Conservation (phyloP, 2,329 filamentous ascomycete genomes). For the Colletotrichum chlorophyti region DNA sequence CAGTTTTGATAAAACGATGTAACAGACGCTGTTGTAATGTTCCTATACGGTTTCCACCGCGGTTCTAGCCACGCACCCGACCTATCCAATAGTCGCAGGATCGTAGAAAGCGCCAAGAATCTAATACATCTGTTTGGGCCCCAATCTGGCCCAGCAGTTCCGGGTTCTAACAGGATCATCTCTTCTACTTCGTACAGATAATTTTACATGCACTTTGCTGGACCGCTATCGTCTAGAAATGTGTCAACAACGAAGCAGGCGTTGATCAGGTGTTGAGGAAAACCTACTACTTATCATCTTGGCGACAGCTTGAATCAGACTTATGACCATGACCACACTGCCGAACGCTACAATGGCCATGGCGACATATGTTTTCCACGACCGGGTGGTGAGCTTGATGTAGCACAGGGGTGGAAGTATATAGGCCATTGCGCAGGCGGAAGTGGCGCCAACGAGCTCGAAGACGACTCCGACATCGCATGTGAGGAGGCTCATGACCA, state of each 20-base stretch:
- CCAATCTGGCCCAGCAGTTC: no score
- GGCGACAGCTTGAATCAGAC: constrained; percentile 72
- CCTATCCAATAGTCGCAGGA: no score
- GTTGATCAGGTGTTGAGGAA: no score
- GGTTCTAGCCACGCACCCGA: no score
- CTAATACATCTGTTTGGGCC: no score
- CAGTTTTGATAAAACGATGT: no score
- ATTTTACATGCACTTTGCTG: constrained; percentile 24
- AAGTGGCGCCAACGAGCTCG: constrained; percentile 94
- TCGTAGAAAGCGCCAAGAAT: no score
- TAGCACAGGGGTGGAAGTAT: constrained; percentile 95
- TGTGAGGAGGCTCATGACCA: constrained; percentile 80
- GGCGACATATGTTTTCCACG: constrained; percentile 76
- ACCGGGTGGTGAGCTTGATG: constrained; percentile 84
- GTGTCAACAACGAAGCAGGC: neutral
- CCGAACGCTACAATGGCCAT: constrained; percentile 81
- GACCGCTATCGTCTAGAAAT: constrained; percentile 13
- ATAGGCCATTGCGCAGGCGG: constrained; percentile 91
- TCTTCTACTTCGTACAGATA: neutral
- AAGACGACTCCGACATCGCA: constrained; percentile 96
- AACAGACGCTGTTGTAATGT: no score
- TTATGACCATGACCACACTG: constrained; percentile 79
- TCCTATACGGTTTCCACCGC: no score
- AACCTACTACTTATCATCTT: constrained; percentile 67
- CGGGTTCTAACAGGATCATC: neutral